These are phyloP conservation scores for Byssothecium circinans DNA, from an alignment of 2,329 filamentous ascomycete species.

Conservation along the genomic window DNA sequence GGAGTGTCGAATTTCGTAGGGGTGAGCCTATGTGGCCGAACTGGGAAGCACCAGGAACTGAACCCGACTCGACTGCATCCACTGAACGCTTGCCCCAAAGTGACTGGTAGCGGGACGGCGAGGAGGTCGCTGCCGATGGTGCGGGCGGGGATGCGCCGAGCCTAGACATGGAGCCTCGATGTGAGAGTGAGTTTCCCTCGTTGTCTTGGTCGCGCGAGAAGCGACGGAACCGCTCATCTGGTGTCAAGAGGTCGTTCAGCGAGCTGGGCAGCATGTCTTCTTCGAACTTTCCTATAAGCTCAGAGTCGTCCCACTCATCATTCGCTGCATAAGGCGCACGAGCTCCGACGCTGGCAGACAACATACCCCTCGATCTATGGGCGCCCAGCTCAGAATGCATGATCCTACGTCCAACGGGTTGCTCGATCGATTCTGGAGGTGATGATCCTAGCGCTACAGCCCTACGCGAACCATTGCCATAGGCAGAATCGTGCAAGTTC, in stretches of 20 bases:
- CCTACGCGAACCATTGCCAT: constrained; percentile 69
- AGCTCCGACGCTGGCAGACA: constrained; percentile 63
- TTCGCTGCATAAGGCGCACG: constrained; percentile 42
- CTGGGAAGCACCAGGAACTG: constrained; percentile 46
- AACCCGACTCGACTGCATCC: constrained; percentile 47
- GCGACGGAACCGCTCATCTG: constrained; percentile 62
- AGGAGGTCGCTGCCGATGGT: constrained; percentile 55
- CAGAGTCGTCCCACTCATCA: constrained; percentile 56
- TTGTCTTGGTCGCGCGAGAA: constrained; percentile 62
- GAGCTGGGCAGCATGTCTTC: constrained; percentile 83
- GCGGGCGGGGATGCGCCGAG: constrained; percentile 53
- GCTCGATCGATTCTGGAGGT: constrained; percentile 66
- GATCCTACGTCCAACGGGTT: constrained; percentile 60
- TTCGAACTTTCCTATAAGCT: constrained; percentile 72
- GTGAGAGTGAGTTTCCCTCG: constrained; percentile 50
- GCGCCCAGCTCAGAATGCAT: constrained; percentile 66
- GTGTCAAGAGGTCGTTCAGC: constrained; percentile 64
- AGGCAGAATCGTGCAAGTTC: constrained; percentile 67
- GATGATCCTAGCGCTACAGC: constrained; percentile 51
- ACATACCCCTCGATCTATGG: constrained; percentile 54
- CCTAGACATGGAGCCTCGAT: constrained; percentile 52
- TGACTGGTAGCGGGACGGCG: constrained; percentile 64
- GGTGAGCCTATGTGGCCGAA: constrained; percentile 67
- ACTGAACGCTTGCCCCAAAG: constrained; percentile 56
- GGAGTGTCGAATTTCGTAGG: constrained; percentile 62